phyloP scores from a whole-genome alignment of 768 basidiomycete species.

The Mycena floridula region DNA sequence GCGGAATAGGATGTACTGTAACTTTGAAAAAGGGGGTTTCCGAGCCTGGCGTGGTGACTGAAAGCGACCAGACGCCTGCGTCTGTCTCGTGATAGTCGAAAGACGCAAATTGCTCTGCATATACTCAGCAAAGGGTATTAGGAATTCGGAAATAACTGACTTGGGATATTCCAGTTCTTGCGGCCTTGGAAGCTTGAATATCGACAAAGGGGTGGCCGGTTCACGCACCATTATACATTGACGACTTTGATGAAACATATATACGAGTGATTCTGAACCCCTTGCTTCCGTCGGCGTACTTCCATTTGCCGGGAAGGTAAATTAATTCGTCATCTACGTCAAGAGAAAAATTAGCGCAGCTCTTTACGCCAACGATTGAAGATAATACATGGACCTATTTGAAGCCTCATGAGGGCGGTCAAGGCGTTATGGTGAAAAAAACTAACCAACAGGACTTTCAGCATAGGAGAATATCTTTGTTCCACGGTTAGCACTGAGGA shows the following conservation, averaged over 20 bases:
- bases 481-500: not conserved
- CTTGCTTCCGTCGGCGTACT: constrained; percentile 16
- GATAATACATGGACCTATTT: constrained; percentile 19
- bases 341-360: not conserved
- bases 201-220: not conserved
- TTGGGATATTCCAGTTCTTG: constrained; percentile 29
- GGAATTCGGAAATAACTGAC: constrained; percentile 10
- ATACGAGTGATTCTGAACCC: constrained; percentile 27
- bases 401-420: not conserved
- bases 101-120: constrained; percentile 22
- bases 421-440: not conserved
- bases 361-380: not conserved
- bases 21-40: constrained; percentile 24
- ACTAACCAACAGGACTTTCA: constrained; percentile 26
- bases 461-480: constrained; percentile 18
- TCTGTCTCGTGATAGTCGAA: constrained; percentile 16
- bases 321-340: constrained; percentile 26
- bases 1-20: constrained; percentile 17
- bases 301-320: constrained; percentile 28
- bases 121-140: not conserved
- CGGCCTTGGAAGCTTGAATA: constrained; percentile 15
- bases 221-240: constrained; percentile 21
- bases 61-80: constrained; percentile 12
- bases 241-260: constrained; percentile 25
- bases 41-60: constrained; percentile 15